Conservation (phyloP, 1,284 basidiomycete species). For the Porogramme epimiltina region DNA sequence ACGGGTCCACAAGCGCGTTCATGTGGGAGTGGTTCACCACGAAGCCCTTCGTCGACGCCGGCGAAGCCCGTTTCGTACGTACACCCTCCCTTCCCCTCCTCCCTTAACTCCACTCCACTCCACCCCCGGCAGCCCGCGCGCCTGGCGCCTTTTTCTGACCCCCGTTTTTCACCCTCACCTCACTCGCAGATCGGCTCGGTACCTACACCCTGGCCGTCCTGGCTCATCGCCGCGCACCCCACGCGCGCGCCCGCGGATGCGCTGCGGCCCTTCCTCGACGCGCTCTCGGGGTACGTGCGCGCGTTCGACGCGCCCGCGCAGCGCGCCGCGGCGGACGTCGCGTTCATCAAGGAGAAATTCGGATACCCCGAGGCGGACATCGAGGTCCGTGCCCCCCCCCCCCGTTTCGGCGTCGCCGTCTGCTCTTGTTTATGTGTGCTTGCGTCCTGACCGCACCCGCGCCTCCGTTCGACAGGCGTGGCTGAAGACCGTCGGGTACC, state of each 20-base stretch:
- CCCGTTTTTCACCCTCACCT: background rate
- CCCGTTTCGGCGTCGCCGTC: background rate
- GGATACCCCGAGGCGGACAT: slow-evolving; percentile 83
- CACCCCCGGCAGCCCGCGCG: background rate
- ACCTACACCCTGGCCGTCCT: slow-evolving; percentile 95
- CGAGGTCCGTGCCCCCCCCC: slow-evolving; percentile 44
- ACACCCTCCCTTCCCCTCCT: background rate
- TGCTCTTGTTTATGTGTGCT: background rate
- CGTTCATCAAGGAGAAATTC: slow-evolving; percentile 79
- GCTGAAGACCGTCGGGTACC: slow-evolving; percentile 81
- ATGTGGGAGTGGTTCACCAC: slow-evolving; percentile 99
- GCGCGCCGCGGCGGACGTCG: slow-evolving; percentile 63
- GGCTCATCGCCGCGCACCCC: slow-evolving; percentile 87
- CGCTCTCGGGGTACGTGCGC: slow-evolving; percentile 66
- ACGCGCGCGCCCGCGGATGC: slow-evolving; percentile 53
- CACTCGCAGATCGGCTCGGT: slow-evolving; percentile 75
- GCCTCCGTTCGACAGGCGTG: slow-evolving; percentile 58
- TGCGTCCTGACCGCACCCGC: no score
- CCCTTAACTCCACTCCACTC: background rate
- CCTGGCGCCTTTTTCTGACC: background rate
- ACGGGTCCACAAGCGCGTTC: slow-evolving; percentile 79
- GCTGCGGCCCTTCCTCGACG: slow-evolving; percentile 64
- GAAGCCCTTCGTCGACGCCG: slow-evolving; percentile 86
- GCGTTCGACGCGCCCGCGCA: slow-evolving; percentile 68
- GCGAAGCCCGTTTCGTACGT: slow-evolving; percentile 81